These are phyloP conservation scores for Pichia eremophila DNA, from an alignment of 805 yeast genomes.

Conservation along the genomic window DNA sequence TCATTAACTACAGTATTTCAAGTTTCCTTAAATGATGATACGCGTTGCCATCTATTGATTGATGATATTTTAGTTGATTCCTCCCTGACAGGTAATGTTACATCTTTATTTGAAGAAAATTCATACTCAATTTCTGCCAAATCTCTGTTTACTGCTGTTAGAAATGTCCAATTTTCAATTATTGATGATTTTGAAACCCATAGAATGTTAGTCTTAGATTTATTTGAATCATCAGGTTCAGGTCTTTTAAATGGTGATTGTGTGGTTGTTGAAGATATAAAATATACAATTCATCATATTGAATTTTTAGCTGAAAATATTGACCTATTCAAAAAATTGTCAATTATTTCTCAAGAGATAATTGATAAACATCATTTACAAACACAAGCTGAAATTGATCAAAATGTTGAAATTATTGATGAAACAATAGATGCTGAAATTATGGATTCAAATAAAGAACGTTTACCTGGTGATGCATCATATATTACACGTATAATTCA, in stretches of 20 bases:
- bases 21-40: slow-evolving; percentile 9
- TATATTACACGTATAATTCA: slow-evolving; percentile 10
- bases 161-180: slow-evolving; percentile 17
- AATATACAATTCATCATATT: slow-evolving; percentile 3
- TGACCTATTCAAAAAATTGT: slow-evolving; percentile 10
- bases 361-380: neutral
- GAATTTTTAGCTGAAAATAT: slow-evolving; percentile 9
- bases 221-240: slow-evolving; percentile 9
- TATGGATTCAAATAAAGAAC: neutral
- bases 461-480: neutral
- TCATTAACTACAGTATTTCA: slow-evolving; percentile 14
- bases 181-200: slow-evolving; percentile 6
- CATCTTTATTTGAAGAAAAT: slow-evolving; percentile 15
- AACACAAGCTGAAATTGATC: neutral
- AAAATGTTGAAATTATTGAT: neutral
- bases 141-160: slow-evolving; percentile 11
- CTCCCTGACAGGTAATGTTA: slow-evolving; percentile 16
- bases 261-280: slow-evolving; percentile 5
- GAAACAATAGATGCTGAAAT: neutral
- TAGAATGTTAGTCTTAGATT: slow-evolving; percentile 13
- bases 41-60: slow-evolving; percentile 9
- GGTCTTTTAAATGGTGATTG: slow-evolving; percentile 7
- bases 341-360: slow-evolving; percentile 1
- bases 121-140: slow-evolving; percentile 10
- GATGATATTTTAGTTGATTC: slow-evolving; percentile 23